phyloP scores from a whole-genome alignment of 1,284 basidiomycete genomes.

The Apiotrichum gracile region DNA sequence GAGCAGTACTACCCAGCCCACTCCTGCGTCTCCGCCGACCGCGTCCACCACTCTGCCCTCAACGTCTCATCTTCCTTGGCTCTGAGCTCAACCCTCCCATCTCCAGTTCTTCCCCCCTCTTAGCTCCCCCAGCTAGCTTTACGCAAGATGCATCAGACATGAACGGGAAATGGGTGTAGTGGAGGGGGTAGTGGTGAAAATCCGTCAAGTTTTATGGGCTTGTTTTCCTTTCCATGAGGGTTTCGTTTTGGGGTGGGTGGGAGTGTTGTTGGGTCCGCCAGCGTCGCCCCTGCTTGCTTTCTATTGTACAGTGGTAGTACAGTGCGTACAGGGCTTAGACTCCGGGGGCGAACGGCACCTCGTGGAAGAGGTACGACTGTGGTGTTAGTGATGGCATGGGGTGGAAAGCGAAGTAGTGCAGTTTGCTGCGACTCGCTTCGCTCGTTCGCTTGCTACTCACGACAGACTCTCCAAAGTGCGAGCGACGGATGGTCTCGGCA shows the following conservation, averaged over 20 bases:
- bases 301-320: not conserved
- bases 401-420: not conserved
- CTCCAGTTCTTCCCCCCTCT: not conserved
- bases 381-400: not conserved
- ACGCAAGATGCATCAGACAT: slow-evolving; percentile 2
- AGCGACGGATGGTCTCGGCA: slow-evolving; percentile 92
- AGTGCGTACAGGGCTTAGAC: slow-evolving; percentile 5
- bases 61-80: too few species aligned
- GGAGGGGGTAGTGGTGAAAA: not conserved
- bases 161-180: not conserved
- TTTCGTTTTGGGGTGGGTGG: not conserved
- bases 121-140: not conserved
- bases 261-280: not conserved
- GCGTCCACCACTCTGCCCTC: too few species aligned
- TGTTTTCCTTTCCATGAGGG: not conserved
- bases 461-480: slow-evolving; percentile 49
- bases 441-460: slow-evolving; percentile 27
- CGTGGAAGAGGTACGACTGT: slow-evolving; percentile 49
- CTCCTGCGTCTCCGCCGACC: too few species aligned
- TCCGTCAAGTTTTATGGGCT: not conserved
- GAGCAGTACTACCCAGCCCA: too few species aligned
- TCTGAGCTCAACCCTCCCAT: too few species aligned
- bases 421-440: not conserved
- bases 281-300: not conserved
- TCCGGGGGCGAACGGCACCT: slow-evolving; percentile 44